Evolutionary conservation across 1,284 basidiomycete genomes (phyloP), one percentile per base, ranked within the genome.

Genomic region (Golubevia pallescens): DNA sequence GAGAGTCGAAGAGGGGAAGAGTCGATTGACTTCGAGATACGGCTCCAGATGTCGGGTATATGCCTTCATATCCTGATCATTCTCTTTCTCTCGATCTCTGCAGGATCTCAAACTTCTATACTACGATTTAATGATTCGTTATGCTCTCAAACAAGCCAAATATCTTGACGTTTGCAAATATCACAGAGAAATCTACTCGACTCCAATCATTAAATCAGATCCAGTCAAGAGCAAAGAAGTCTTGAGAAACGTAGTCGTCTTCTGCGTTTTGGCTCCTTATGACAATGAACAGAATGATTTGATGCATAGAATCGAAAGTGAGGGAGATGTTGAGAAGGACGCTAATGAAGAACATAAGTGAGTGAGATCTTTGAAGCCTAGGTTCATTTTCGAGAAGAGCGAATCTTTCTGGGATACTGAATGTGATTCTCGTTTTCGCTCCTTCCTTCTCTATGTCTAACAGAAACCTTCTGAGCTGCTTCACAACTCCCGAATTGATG

Each of bases 261-360:
- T 97, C 83, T 90, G 97, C 62, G 91, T 97, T 21, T 90, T 99
- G 62, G 92, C 95, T 0, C 91, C 95, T 5, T 93, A 97, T 86
- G 93, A 92, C 86, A 98, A 99, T 86, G 97, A 99, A 86, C 97
- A 99, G 87, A 93, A 91, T 14, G 95, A 99, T 85, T 93, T 99
- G 91, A 88, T 99, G 62, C 92, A 97, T 78, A 92, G 94, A 77
- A 88, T 97, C 28, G 94, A 90, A 80, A 88, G 88, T 65, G 90
- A 96, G 34, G 58, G 79, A 86, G 89, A 93, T 59, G 91, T 91
- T 51, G 57, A 66, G 32, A 87, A 98, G 56, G 87, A 90, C 67
- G 93, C 92, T 80, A 89, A 96, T 54, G 91, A 94, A 62, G 89
- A 95, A 61, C 93, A 97, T 81, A 92, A 92, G 95, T 97, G 79